Conservation (phyloP, 2,329 filamentous ascomycete species). For the Alternaria brassicae region DNA sequence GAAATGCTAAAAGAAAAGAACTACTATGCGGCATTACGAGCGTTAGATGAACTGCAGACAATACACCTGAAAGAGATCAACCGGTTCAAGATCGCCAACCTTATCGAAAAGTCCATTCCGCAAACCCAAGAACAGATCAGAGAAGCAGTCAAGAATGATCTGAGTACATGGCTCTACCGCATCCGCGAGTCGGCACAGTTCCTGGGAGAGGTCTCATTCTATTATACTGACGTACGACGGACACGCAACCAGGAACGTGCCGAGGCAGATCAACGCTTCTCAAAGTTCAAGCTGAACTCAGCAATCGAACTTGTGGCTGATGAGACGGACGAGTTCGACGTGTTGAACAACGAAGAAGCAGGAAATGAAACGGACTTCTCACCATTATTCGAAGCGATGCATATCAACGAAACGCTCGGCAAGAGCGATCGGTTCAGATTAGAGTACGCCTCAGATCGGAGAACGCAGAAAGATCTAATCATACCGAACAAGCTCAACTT, state of each 20-base stretch:
- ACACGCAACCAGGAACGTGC: conserved; percentile 82
- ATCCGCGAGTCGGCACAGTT: conserved; percentile 97
- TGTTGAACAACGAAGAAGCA: conserved; percentile 81
- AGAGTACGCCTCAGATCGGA: conserved; percentile 90
- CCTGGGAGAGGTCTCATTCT: conserved; percentile 93
- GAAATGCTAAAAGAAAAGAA: conserved; percentile 91
- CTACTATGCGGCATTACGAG: conserved; percentile 92
- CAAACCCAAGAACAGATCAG: conserved; percentile 91
- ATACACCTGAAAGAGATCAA: conserved; percentile 94
- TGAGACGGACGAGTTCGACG: conserved; percentile 93
- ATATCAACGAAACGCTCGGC: conserved; percentile 94
- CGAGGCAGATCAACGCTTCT: conserved; percentile 75
- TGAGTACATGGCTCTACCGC: conserved; percentile 95
- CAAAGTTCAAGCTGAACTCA: conserved; percentile 90
- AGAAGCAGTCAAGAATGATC: conserved; percentile 93
- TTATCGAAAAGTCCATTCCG: conserved; percentile 95
- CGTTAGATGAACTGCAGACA: conserved; percentile 93
- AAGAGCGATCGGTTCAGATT: conserved; percentile 89
- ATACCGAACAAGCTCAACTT: conserved; percentile 79
- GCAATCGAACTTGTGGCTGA: conserved; percentile 95
- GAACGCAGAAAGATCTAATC: conserved; percentile 89
- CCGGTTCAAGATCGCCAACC: conserved; percentile 91
- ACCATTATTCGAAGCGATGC: conserved; percentile 90
- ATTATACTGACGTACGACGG: conserved; percentile 88
- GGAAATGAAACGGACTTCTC: conserved; percentile 94